Percentiles rank a stretch among this genome's conserved stretches.
These are phyloP conservation scores for Trichoderma atrobrunneum DNA, from an alignment of 2,329 filamentous ascomycete genomes.

Conservation along the genomic window DNA sequence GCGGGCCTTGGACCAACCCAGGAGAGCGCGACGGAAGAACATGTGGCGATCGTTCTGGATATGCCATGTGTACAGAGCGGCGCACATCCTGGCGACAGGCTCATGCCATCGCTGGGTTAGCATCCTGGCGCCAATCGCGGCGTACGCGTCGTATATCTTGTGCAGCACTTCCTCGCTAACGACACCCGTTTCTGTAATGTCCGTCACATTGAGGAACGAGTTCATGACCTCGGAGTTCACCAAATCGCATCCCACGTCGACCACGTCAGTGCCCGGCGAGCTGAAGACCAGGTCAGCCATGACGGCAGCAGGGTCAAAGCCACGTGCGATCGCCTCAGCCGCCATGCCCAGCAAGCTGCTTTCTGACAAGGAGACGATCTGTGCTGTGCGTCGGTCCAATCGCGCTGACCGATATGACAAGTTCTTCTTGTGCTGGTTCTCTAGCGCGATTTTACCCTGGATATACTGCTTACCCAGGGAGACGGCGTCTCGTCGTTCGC, in stretches of 20 bases:
- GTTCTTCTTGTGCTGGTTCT: conserved; percentile 15
- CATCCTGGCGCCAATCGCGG: conserved; percentile 28
- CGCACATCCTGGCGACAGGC: conserved; percentile 32
- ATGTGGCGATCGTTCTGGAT: conserved; percentile 34
- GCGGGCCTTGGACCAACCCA: conserved; percentile 31
- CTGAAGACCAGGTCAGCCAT: conserved; percentile 25
- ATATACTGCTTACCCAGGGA: conserved; percentile 22
- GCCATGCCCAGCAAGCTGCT: conserved; percentile 26
- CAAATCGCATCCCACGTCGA: conserved; percentile 25
- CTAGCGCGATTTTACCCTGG: conserved; percentile 23
- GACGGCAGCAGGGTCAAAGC: conserved; percentile 24
- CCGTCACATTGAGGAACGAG: conserved; percentile 23
- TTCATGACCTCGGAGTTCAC: conserved; percentile 26
- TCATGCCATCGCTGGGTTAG: conserved; percentile 33
- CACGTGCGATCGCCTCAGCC: conserved; percentile 22
- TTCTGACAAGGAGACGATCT: conserved; percentile 23
- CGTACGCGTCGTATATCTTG: conserved; percentile 24
- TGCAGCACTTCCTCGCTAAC: conserved; percentile 24
- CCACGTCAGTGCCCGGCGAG: conserved; percentile 25
- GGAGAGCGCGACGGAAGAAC: conserved; percentile 31
- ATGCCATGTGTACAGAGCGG: conserved; percentile 33
- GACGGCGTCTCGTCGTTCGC: conserved; percentile 22
- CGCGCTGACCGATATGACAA: conserved; percentile 18
- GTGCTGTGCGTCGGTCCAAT: conserved; percentile 20
- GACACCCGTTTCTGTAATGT: conserved; percentile 22